A percentile compares a stretch with the other conserved stretches of the same genome.
phyloP scores from a whole-genome alignment of 2,329 filamentous ascomycete genomes.

The Aspergillaceae sp. region DNA sequence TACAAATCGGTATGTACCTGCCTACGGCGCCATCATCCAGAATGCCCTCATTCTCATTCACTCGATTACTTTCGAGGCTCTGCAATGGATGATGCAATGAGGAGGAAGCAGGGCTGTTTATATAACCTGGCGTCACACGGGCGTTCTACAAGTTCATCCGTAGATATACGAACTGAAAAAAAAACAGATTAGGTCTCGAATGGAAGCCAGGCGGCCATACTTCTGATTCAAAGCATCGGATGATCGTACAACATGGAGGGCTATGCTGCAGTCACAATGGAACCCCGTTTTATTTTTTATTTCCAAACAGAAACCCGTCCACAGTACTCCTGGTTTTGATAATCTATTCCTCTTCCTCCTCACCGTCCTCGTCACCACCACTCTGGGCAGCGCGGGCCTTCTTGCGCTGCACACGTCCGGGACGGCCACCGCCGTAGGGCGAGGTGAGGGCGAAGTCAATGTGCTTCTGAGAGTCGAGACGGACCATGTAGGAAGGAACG shows the following conservation, averaged over 20 bases:
- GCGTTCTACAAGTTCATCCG: neutral
- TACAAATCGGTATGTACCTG: too few species aligned
- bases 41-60: too few species aligned
- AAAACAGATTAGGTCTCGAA: slow-evolving; percentile 20
- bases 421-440: slow-evolving; percentile 93
- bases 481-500: slow-evolving; percentile 98
- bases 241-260: slow-evolving; percentile 35
- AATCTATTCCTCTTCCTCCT: slow-evolving; percentile 61
- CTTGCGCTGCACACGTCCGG: slow-evolving; percentile 98
- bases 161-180: neutral
- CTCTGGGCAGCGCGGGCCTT: slow-evolving; percentile 95
- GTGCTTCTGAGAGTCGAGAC: slow-evolving; percentile 99
- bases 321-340: slow-evolving; percentile 29
- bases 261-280: slow-evolving; percentile 31
- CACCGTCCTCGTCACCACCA: slow-evolving; percentile 55
- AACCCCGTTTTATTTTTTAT: slow-evolving; percentile 22
- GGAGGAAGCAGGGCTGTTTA: neutral
- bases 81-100: neutral
- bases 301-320: slow-evolving; percentile 31
- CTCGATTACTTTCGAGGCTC: too few species aligned
- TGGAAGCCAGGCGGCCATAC: slow-evolving; percentile 25
- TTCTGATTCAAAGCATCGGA: slow-evolving; percentile 29
- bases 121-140: too few species aligned
- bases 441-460: slow-evolving; percentile 98
- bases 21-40: too few species aligned